Evolutionary conservation across 2,329 filamentous ascomycete species (phyloP).

Genomic region (Fusarium torulosum): DNA sequence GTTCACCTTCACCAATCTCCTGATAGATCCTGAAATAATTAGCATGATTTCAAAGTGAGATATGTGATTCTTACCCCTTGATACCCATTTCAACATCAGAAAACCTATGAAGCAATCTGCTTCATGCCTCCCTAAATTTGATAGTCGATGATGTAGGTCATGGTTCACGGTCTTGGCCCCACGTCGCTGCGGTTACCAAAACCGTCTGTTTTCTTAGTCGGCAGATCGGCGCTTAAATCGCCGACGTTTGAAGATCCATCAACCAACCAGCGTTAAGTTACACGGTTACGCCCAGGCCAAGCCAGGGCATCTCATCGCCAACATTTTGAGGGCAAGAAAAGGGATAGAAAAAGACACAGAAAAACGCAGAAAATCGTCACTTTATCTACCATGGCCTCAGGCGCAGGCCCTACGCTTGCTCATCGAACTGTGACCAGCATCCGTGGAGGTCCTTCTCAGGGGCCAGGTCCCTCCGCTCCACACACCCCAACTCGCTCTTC

Average conservation of each 20-base stretch:
- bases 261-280: slow-evolving; percentile 43
- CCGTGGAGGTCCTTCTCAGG: slow-evolving; percentile 57
- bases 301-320: slow-evolving; percentile 34
- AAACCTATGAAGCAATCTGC: slow-evolving; percentile 19
- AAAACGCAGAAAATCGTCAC: background rate
- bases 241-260: slow-evolving; percentile 40
- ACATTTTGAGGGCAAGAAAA: slow-evolving; percentile 14
- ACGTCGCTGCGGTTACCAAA: slow-evolving; percentile 52
- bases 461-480: slow-evolving; percentile 60
- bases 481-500: slow-evolving; percentile 70
- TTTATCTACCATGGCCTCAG: slow-evolving; percentile 58
- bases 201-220: slow-evolving; percentile 48
- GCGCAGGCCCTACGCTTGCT: slow-evolving; percentile 60
- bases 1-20: slow-evolving; percentile 84
- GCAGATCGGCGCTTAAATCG: slow-evolving; percentile 47
- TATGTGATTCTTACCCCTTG: slow-evolving; percentile 63
- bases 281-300: slow-evolving; percentile 30
- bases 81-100: slow-evolving; percentile 67
- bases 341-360: background rate
- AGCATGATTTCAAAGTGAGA: background rate
- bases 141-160: slow-evolving; percentile 36
- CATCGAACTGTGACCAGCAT: slow-evolving; percentile 72
- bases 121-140: slow-evolving; percentile 5
- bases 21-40: slow-evolving; percentile 78
- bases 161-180: slow-evolving; percentile 38